Evolutionary conservation across 768 basidiomycete genomes (phyloP).

Genomic region (Suillus clintonianus): DNA sequence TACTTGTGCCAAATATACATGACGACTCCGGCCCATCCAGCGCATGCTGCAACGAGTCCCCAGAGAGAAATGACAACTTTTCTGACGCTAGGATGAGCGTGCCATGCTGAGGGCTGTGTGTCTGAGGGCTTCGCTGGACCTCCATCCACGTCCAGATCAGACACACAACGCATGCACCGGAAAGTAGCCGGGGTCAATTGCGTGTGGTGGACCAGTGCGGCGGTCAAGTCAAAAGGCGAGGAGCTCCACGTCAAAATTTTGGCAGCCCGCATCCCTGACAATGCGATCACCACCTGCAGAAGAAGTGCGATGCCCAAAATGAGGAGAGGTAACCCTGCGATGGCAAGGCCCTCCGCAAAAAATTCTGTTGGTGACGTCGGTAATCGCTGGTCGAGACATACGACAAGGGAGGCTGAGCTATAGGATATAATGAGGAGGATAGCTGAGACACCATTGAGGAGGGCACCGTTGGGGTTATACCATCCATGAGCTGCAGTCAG

Average conservation of each 20-base stretch:
- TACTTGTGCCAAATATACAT: constrained; percentile 6
- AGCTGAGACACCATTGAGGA: constrained; percentile 22
- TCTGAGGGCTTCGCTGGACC: constrained; percentile 15
- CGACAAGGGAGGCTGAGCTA: constrained; percentile 18
- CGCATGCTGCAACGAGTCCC: constrained; percentile 20
- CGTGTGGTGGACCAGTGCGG: constrained; percentile 31
- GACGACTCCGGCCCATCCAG: constrained; percentile 22
- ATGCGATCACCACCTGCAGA: constrained; percentile 24
- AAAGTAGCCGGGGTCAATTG: constrained; percentile 18
- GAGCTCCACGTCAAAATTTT: constrained; percentile 35
- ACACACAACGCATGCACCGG: constrained; percentile 28
- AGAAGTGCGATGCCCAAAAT: constrained; percentile 25
- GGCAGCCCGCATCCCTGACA: constrained; percentile 20
- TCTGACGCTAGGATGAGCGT: constrained; percentile 21
- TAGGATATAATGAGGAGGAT: constrained; percentile 32
- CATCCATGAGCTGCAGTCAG: constrained; percentile 20
- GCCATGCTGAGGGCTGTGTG: constrained; percentile 29
- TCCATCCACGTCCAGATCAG: not conserved
- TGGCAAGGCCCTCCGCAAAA: constrained; percentile 1
- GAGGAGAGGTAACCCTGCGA: constrained; percentile 28
- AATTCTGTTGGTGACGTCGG: constrained; percentile 9
- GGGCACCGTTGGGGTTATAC: constrained; percentile 24
- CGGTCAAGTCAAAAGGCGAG: constrained; percentile 30
- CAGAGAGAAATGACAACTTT: constrained; percentile 24
- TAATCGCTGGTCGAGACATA: constrained; percentile 12